Base-by-base conservation (phyloP, 2,329 filamentous ascomycete genomes). In the Aspergillus flavus region DNA sequence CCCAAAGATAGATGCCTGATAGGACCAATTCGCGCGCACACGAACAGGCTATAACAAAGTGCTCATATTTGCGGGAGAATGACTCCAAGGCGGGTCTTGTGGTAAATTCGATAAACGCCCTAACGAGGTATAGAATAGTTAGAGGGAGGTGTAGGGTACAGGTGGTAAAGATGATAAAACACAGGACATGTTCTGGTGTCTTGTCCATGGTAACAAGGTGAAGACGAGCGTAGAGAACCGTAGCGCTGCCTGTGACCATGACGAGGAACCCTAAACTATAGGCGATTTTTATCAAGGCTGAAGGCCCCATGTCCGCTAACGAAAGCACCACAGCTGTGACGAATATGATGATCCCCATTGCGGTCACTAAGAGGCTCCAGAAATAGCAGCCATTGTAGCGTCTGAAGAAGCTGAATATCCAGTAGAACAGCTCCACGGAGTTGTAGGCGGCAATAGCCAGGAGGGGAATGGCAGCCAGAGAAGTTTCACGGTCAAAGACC, bases 11-110 rank as follows among this genome's bases (percentile, higher is more conserved):
- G 30, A 85, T 73, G 1, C 73, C 73, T 2, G 82, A 83, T 54
- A 87, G 78, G 50, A 85, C 71, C 34, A 81, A 72, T 61, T 87
- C 85, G 62, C 86, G 84, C 4, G 83, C 45, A 61, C 80, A 83
- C 65, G 86, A 85, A 6, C 82, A 75, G 0, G 77, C 79, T 43
- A 85, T 76, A 65, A 85, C 81, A 4, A 85, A 73, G 64, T 80
- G 81, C 64, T 85, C 83, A 70, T 80, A 77, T 3, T n/a, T 52
- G 7, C 14, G 16, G 26, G 73, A 73, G 56, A 72, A 76, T 4
- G 74, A 74, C 28, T 78, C 65, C 11, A 26, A 16, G 4, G 7
- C 12, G 9, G 5, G 16, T 4, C n/a, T 23, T 36, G 30, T 11
- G n/a, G n/a, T 11, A 11, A 19, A 19, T 1, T 4, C 32, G 11